phyloP scores from a whole-genome alignment of 164 flowering plant genomes.

The Berberis thunbergii region DNA sequence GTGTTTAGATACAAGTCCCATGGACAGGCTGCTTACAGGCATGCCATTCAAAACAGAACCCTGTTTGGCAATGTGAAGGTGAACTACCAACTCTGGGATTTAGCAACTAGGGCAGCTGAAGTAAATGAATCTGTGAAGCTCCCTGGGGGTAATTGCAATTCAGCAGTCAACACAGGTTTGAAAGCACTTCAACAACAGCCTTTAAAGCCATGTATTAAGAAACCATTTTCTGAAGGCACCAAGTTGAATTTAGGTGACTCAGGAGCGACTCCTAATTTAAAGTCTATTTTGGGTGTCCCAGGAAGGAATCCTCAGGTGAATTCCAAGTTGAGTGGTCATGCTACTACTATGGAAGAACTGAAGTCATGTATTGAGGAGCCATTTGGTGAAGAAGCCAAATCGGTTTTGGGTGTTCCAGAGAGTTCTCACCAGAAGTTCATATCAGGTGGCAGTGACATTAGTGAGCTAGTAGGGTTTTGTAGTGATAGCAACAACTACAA shows the following conservation, averaged over 20 bases:
- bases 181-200: slow-evolving; percentile 25
- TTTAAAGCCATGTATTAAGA: too few species aligned
- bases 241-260: too few species aligned
- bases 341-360: slow-evolving; percentile 25
- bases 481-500: too few species aligned
- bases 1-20: slow-evolving; percentile 55
- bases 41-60: slow-evolving; percentile 37
- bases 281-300: too few species aligned
- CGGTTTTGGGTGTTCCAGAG: slow-evolving; percentile 15
- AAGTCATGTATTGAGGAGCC: slow-evolving; percentile 77
- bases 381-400: slow-evolving; percentile 30
- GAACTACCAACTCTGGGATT: slow-evolving; percentile 35
- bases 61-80: slow-evolving; percentile 59
- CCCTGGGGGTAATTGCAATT: background rate
- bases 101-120: slow-evolving; percentile 25
- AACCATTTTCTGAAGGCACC: too few species aligned
- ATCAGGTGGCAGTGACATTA: slow-evolving; percentile 35
- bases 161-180: slow-evolving; percentile 5
- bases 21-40: slow-evolving; percentile 51
- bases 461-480: too few species aligned
- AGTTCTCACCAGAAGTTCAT: slow-evolving; percentile 74
- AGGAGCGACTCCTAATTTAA: too few species aligned
- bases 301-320: too few species aligned
- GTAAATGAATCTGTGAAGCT: slow-evolving; percentile 21
- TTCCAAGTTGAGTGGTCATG: too few species aligned